These are phyloP conservation scores for Coriolopsis trogii DNA, from an alignment of 1,284 basidiomycete species.

Conservation along the genomic window DNA sequence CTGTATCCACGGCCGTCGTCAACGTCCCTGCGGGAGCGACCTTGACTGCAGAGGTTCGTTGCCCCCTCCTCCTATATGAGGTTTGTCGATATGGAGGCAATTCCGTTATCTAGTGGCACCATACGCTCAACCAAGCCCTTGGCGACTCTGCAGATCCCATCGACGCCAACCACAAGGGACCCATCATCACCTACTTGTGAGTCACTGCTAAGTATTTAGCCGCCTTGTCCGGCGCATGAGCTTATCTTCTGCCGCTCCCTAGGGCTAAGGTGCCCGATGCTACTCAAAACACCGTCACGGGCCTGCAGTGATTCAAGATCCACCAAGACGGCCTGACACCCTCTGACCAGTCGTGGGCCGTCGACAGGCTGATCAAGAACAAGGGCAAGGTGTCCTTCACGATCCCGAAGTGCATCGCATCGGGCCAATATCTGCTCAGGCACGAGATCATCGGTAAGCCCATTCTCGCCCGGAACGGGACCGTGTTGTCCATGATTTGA, in stretches of 20 bases:
- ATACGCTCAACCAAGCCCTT: constrained; percentile 25
- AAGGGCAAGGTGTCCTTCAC: constrained; percentile 57
- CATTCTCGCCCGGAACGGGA: constrained; percentile 1
- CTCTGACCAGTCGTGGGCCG: constrained; percentile 43
- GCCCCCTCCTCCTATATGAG: neutral
- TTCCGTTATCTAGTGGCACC: constrained; percentile 14
- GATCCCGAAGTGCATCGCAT: constrained; percentile 50
- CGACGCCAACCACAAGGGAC: constrained; percentile 55
- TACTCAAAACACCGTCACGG: constrained; percentile 48
- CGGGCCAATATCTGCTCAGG: constrained; percentile 56
- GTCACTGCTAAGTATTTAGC: constrained; percentile 6
- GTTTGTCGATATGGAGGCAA: neutral
- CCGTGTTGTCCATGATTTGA: constrained; percentile 24
- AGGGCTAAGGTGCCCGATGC: constrained; percentile 51
- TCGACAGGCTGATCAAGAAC: constrained; percentile 51
- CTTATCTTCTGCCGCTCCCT: neutral
- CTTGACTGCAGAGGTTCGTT: constrained; percentile 46
- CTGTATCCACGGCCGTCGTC: constrained; percentile 54
- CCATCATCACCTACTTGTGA: constrained; percentile 56
- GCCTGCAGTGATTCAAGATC: constrained; percentile 56
- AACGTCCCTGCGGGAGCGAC: constrained; percentile 51
- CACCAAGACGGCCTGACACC: constrained; percentile 43
- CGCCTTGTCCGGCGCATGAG: neutral
- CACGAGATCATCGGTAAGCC: constrained; percentile 52
- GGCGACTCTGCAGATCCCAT: constrained; percentile 52